Conservation (phyloP, 2,329 filamentous ascomycete species). For the Colletotrichum incanum region DNA sequence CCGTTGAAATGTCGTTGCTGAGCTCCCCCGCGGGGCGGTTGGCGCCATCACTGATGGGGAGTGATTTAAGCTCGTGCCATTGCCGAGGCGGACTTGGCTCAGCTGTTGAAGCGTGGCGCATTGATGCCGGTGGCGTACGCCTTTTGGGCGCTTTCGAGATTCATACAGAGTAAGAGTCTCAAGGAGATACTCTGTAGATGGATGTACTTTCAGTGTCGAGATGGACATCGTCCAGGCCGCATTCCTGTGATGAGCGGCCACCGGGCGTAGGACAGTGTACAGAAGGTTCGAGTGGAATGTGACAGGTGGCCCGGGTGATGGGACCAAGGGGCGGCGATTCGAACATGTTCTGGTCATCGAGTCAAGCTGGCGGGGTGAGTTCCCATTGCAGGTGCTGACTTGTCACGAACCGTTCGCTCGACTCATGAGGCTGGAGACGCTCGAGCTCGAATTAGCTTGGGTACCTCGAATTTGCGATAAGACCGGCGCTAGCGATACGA, state of each 20-base stretch:
- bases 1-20: background rate
- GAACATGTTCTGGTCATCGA: background rate
- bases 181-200: too few species aligned
- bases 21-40: background rate
- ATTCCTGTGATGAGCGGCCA: too few species aligned
- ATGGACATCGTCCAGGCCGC: background rate
- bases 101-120: constrained; percentile 24
- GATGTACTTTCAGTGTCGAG: background rate
- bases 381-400: background rate
- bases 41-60: background rate
- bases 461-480: background rate
- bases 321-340: background rate
- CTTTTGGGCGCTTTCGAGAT: background rate
- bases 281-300: background rate
- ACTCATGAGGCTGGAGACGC: background rate
- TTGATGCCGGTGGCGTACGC: constrained; percentile 11
- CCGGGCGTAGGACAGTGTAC: background rate
- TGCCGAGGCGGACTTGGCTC: constrained; percentile 7
- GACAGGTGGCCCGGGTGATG: background rate
- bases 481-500: background rate
- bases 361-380: constrained; percentile 15
- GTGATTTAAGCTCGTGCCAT: constrained; percentile 2
- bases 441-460: background rate
- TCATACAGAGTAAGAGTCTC: background rate
- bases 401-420: background rate